Evolutionary conservation across 2,329 filamentous ascomycete species (phyloP), one percentile per base, ranked within the genome.

Genomic region (Aureobasidium sp.): DNA sequence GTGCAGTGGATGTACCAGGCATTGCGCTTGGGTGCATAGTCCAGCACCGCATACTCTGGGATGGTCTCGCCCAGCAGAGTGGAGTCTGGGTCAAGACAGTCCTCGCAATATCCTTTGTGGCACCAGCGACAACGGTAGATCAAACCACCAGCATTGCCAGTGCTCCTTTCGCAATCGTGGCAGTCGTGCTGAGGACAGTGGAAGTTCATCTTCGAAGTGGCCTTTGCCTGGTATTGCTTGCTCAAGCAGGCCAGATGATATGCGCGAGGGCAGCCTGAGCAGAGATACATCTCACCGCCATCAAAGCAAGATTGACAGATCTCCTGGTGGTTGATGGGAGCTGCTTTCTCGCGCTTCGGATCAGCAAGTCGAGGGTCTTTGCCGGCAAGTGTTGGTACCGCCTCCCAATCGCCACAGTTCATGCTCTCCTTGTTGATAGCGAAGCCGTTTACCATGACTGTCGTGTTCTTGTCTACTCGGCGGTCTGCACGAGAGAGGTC

Each of bases 151-250:
- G 77, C 78, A 37, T 79, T 76, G 0, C 69, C 69, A 0, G 81
- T 82, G 61, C 79, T 80, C 66, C 81, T 81, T 2, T 72, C 71
- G 63, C 83, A 86, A 44, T 81, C 77, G 2, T 66, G 69, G 64
- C 83, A 86, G 45, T 77, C 70, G 65, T 86, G 83, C 47, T 84
- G 81, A 0, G 81, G 72, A 63, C 83, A 86, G 63, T 75, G 75
- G 64, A 82, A 84, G 49, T 58, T 49, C 29, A 68, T 70, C 63
- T 73, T 76, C 3, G 73, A 72, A 29, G 73, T 76, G 0, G 77
- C 73, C 41, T 78, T 78, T 16, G 67, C 63, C 60, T 78, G 71
- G 49, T 74, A 75, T 0, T 73, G 68, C 2, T 68, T 65, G 3
- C 74, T 70, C 1, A 85, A 71, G 62, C 83, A 86, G 3, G 74